These are phyloP conservation scores for Spergularia azorica DNA, from an alignment of 179 eudicot species.

Conservation along the genomic window DNA sequence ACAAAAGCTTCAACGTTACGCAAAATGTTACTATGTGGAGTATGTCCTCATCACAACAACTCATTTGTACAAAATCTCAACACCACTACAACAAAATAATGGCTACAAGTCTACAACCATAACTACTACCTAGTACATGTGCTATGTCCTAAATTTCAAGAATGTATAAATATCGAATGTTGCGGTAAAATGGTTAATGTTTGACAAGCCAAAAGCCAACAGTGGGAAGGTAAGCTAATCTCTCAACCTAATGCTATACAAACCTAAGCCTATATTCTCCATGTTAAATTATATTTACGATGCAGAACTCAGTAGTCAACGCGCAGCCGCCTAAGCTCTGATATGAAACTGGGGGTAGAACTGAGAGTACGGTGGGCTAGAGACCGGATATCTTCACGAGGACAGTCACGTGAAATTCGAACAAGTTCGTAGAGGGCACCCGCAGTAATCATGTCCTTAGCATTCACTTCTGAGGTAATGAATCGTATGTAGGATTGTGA, in stretches of 20 bases:
- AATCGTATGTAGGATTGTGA: neutral
- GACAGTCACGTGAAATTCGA: slow-evolving; percentile 79
- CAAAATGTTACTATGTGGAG: too few relatives aligned
- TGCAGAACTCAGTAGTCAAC: slow-evolving; percentile 40
- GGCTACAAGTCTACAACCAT: neutral
- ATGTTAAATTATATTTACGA: slow-evolving; percentile 18
- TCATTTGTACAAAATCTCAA: slow-evolving; percentile 18
- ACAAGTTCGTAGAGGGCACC: slow-evolving; percentile 96
- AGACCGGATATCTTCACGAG: slow-evolving; percentile 74
- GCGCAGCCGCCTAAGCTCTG: slow-evolving; percentile 64
- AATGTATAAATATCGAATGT: neutral
- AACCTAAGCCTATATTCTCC: slow-evolving; percentile 18
- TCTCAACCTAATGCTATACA: slow-evolving; percentile 25
- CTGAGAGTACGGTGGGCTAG: slow-evolving; percentile 73
- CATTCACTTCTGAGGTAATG: slow-evolving; percentile 63
- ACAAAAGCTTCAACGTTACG: too few relatives aligned
- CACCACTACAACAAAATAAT: neutral
- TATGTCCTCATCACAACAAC: neutral
- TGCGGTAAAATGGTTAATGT: neutral
- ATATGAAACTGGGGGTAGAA: slow-evolving; percentile 64
- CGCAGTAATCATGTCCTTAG: slow-evolving; percentile 79
- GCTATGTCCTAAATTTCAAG: neutral
- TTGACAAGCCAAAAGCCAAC: slow-evolving; percentile 14
- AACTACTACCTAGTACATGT: too few relatives aligned
- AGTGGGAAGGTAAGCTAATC: neutral